Evolutionary conservation across 2,329 filamentous ascomycete species (phyloP).

Genomic region (Cryphonectria radicalis): DNA sequence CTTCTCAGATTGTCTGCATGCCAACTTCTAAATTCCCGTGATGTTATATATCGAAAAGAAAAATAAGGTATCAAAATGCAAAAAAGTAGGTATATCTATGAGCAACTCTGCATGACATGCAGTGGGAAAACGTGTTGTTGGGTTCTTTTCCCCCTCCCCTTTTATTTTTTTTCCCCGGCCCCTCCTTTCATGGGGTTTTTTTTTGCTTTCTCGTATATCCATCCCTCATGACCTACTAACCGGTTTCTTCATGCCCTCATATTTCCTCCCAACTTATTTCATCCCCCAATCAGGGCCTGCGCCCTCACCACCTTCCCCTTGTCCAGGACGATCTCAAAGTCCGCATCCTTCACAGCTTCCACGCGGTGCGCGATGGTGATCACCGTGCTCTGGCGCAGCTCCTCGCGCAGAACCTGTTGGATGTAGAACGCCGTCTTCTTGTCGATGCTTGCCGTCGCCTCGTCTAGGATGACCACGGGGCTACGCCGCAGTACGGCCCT

Average conservation of each 20-base stretch:
- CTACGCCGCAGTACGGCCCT: constrained; percentile 63
- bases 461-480: constrained; percentile 66
- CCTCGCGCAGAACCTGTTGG: constrained; percentile 60
- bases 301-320: constrained; percentile 52
- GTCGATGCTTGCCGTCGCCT: constrained; percentile 68
- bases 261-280: too few species aligned
- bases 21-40: background rate
- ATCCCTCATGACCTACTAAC: background rate
- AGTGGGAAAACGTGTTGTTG: background rate
- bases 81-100: background rate
- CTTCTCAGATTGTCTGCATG: background rate
- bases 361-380: constrained; percentile 70
- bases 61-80: background rate
- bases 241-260: background rate
- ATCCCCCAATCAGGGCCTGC: constrained; percentile 11
- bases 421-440: constrained; percentile 61
- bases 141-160: too few species aligned
- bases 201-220: background rate
- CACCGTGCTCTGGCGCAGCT: constrained; percentile 60
- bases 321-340: constrained; percentile 59
- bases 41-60: background rate
- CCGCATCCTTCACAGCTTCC: constrained; percentile 63
- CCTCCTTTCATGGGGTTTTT: background rate
- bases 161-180: too few species aligned
- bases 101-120: background rate